Evolutionary conservation across 129 eudicot genomes (phyloP).

Genomic region (Rutidosis leptorrhynchoides): DNA sequence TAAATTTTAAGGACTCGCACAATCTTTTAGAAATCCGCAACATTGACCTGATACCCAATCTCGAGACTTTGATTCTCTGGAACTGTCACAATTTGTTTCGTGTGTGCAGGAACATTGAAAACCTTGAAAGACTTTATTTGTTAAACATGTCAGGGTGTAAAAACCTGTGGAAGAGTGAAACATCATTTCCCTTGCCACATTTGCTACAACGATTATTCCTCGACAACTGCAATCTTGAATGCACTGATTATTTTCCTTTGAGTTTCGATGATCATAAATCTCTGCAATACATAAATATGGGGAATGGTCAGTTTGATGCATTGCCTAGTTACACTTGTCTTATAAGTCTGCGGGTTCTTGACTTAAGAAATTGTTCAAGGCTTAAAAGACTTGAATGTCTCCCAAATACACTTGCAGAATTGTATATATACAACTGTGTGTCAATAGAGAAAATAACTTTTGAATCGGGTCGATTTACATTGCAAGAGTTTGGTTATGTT

Average conservation of each 20-base stretch:
- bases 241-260: conserved; percentile 11
- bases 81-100: conserved; percentile 18
- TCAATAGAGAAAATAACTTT: conserved; percentile 6
- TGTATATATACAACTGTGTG: conserved; percentile 18
- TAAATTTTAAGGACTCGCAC: conserved; percentile 31
- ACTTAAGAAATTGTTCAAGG: conserved; percentile 12
- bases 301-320: conserved; percentile 9
- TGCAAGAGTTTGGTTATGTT: conserved; percentile 6
- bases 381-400: conserved; percentile 15
- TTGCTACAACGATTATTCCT: conserved; percentile 21
- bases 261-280: conserved; percentile 2
- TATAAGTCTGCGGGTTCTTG: conserved; percentile 25
- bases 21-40: conserved; percentile 10
- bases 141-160: conserved; percentile 31
- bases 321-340: conserved; percentile 17
- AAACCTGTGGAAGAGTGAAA: neutral
- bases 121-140: neutral
- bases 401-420: conserved; percentile 31
- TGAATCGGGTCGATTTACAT: neutral
- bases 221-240: conserved; percentile 13
- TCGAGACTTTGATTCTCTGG: conserved; percentile 34
- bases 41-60: conserved; percentile 12
- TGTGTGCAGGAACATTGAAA: conserved; percentile 12
- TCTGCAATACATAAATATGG: conserved; percentile 25
- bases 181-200: conserved; percentile 14